Evolutionary conservation across 495 filamentous ascomycete genomes (phyloP).

Genomic region (Aspergillus taichungensis): DNA sequence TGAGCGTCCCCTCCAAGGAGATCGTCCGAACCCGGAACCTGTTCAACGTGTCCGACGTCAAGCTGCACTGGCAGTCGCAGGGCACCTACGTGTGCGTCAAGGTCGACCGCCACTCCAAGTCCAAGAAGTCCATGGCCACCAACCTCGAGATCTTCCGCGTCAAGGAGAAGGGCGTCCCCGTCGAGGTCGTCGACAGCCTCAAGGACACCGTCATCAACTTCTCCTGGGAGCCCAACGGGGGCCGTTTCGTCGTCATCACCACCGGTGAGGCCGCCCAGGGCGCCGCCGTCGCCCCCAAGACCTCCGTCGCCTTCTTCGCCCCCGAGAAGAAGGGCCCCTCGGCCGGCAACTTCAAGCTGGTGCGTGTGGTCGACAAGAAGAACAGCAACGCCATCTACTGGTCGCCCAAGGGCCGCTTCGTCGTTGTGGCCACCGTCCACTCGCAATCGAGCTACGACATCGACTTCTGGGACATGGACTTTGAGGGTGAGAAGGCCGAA

Average conservation of each 20-base stretch:
- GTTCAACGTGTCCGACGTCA: slow-evolving; percentile 95
- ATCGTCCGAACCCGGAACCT: slow-evolving; percentile 89
- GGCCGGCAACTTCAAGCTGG: slow-evolving; percentile 88
- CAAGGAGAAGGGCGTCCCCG: slow-evolving; percentile 90
- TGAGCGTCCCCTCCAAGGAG: slow-evolving; percentile 91
- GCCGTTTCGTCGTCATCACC: slow-evolving; percentile 95
- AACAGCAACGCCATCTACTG: slow-evolving; percentile 99
- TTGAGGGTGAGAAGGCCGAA: slow-evolving; percentile 91
- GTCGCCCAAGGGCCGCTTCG: slow-evolving; percentile 95
- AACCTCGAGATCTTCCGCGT: slow-evolving; percentile 98
- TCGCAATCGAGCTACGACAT: slow-evolving; percentile 88
- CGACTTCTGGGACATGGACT: slow-evolving; percentile 96
- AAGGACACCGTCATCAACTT: slow-evolving; percentile 99
- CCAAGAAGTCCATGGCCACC: slow-evolving; percentile 93
- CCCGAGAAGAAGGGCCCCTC: slow-evolving; percentile 81
- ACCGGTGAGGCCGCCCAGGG: slow-evolving; percentile 71
- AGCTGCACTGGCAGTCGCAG: slow-evolving; percentile 91
- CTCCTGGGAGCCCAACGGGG: slow-evolving; percentile 95
- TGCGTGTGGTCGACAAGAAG: slow-evolving; percentile 93
- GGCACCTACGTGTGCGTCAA: slow-evolving; percentile 93
- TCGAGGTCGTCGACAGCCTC: slow-evolving; percentile 93
- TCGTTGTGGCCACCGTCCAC: slow-evolving; percentile 83
- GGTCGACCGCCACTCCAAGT: slow-evolving; percentile 97
- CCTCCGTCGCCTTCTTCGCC: slow-evolving; percentile 88
- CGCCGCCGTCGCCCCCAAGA: slow-evolving; percentile 86